Base-by-base conservation (phyloP, 176 grass and related monocot genomes). In the Lolium multiflorum region DNA sequence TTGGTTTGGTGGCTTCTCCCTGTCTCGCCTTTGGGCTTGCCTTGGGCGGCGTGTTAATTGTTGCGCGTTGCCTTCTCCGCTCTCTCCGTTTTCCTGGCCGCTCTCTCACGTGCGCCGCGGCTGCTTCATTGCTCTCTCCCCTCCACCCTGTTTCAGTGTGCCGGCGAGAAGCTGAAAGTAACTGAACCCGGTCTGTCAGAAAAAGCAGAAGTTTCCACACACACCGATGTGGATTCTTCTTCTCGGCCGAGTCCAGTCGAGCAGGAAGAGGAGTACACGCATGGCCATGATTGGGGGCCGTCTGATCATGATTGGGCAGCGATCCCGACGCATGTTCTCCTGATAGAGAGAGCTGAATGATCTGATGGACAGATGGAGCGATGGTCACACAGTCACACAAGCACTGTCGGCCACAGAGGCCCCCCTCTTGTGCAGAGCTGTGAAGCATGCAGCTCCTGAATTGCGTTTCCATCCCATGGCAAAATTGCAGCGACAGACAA, bases 41-140 rank as follows among this genome's bases (percentile, higher is more conserved):
- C 68, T 75, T 50, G 71, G 70, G 71, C 72, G 47, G 72, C 72
- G 72, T 75, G 72, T 75, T 75, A 75, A 75, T 75, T 75, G 72
- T 25, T 48, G 47, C 3, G 72, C 71, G 71, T 74, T 74, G 73
- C 25, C 73, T 76, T 76, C 73, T 76, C 49, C 49, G 47, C 25
- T 76, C 41, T 46, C 68, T 72, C 69, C 46, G 7, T 69, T 39
- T 20, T 12, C 69, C 5, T 46, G 39, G 71, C 15, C 48, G 71
- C 12, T 75, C 72, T 52, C 72, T 75, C 72, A 75, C 72, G 72
- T 75, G 72, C 72, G 47, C 47, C 47, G 47, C 47, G 47, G 48
- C 47, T 31, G 72, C 72, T 74, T 50, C 21, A 74, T 74, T 74
- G 71, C 71, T 13, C 9, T 8, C 56, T 21, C 56, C 7, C 18